Conservation (phyloP, 2,329 filamentous ascomycete species). For the Hypoxylon sp. region DNA sequence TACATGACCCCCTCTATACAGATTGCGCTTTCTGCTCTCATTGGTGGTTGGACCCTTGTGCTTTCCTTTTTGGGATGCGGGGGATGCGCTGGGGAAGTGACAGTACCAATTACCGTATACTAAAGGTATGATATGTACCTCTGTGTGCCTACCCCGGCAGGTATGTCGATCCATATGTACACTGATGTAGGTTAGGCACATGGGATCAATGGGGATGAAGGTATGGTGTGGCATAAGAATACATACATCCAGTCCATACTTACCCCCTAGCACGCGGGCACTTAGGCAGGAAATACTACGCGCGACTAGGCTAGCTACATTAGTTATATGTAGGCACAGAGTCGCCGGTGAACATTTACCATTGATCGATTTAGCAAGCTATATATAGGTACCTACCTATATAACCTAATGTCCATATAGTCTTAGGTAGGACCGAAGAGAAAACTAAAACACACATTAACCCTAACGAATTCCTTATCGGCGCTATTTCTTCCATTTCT, state of each 20-base stretch:
- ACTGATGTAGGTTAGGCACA: background rate
- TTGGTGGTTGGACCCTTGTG: slow-evolving; percentile 30
- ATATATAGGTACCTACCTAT: no score
- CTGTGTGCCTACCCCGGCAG: background rate
- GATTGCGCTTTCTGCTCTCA: slow-evolving; percentile 16
- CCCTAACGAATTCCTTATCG: background rate
- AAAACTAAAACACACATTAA: background rate
- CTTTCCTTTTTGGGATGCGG: slow-evolving; percentile 32
- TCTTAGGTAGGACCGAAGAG: no score
- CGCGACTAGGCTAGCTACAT: background rate
- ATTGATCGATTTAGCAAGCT: background rate
- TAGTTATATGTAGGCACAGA: background rate
- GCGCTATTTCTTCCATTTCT: background rate
- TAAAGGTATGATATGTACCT: background rate
- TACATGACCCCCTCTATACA: background rate
- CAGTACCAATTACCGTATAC: slow-evolving; percentile 12
- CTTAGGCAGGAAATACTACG: background rate
- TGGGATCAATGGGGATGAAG: background rate
- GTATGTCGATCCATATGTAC: background rate
- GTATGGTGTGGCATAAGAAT: background rate
- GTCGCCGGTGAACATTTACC: background rate
- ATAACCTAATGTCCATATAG: background rate
- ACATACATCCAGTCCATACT: background rate
- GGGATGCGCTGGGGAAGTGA: background rate
- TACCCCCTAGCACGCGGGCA: background rate